Evolutionary conservation across 228 moss, liverwort and hornwort species (phyloP), one percentile per base, ranked within the genome.

Genomic region (Sphagnum magellanicum): DNA sequence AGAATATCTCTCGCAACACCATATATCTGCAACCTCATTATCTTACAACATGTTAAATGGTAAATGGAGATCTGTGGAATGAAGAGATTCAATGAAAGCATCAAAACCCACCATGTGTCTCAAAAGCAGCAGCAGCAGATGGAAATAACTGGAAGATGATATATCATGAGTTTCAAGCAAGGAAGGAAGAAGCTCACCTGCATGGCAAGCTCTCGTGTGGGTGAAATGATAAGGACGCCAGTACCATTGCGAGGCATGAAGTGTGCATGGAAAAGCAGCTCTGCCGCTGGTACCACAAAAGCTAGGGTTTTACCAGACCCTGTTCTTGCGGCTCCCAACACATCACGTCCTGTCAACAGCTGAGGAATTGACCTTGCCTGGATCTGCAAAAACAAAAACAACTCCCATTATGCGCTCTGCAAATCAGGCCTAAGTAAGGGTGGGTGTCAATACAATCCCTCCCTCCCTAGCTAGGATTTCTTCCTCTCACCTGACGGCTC

Each of bases 201-300:
- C 97, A 98, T 93, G 8, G 97, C 93, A 50, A 98, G 91, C 77
- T 98, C 97, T 63, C 97, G 79, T 0, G 97, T 98, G 4, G 97
- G 97, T 50, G 97, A 98, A 50, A 98, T 98, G 5, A 98, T 67
- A 53, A 98, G 68, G 52, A 98, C 89, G 69, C 97, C 97, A 66
- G 97, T 93, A 55, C 97, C 97, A 76, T 93, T 98, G 8, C 97
- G 91, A 8, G 93, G 93, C 93, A 92, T 93, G 4, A 93, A 98
- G 47, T 90, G 88, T 5, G 78, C 93, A 71, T 98, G 97, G 66
- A 88, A 98, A 0, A 98, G 87, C 73, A 92, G 79, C 76, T 98
- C 97, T 0, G 81, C 81, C 6, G 97, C 97, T 49, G 97, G 93
- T 9, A 93, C 88, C 52, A 98, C 76, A 53, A 98, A 98, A 0